Evolutionary conservation across 805 yeast species (phyloP).

Genomic region (Cyberlindnera nakhonratchasimensis): DNA sequence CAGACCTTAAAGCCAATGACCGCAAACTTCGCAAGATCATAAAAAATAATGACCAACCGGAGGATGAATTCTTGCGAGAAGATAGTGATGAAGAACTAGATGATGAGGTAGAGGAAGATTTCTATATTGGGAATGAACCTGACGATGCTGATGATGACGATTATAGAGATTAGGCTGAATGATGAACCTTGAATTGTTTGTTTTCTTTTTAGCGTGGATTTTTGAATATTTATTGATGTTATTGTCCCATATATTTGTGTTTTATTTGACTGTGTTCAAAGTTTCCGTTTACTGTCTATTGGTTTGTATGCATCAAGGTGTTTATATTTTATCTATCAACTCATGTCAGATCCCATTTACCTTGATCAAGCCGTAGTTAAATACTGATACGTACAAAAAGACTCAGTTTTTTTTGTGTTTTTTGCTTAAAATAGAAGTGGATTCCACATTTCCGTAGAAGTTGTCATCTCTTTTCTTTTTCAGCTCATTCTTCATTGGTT

Average conservation of each 20-base stretch:
- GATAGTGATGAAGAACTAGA: constrained; percentile 17
- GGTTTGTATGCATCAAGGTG: not conserved
- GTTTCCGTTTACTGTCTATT: not conserved
- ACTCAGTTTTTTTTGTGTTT: constrained; percentile 1
- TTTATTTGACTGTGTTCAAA: not conserved
- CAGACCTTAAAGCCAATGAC: constrained; percentile 20
- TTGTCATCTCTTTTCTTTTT: constrained; percentile 13
- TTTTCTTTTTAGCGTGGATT: not conserved
- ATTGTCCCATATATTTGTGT: no score
- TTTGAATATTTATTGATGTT: not conserved
- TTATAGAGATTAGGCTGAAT: constrained; percentile 9
- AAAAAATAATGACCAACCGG: constrained; percentile 10
- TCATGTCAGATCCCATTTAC: no score
- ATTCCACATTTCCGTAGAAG: constrained; percentile 10
- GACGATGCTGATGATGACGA: constrained; percentile 21
- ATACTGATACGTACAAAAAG: no score
- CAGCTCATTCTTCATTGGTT: constrained; percentile 2
- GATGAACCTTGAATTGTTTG: not conserved
- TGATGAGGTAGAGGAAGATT: constrained; percentile 9
- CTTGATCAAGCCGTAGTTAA: no score
- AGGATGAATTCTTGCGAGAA: constrained; percentile 16
- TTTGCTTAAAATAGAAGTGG: constrained; percentile 5
- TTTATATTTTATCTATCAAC: no score
- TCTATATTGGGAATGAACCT: constrained; percentile 8
- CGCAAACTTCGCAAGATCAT: constrained; percentile 14